phyloP scores from a whole-genome alignment of 495 filamentous ascomycete species.

The Xylaria sp. region DNA sequence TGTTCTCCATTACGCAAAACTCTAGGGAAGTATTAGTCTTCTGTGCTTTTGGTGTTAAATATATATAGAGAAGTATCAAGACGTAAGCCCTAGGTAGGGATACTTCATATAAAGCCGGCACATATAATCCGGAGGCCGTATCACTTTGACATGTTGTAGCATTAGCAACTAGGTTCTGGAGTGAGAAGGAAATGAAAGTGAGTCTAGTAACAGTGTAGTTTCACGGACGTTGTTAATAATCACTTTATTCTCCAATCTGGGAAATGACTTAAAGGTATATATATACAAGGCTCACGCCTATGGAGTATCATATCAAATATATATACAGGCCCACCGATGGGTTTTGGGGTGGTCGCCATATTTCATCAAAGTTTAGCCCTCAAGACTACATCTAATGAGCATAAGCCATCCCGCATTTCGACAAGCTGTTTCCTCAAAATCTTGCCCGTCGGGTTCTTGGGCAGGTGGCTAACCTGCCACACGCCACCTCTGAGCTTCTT shows the following conservation, averaged over 20 bases:
- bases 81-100: too few species aligned
- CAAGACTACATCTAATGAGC: constrained; percentile 25
- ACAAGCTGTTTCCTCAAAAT: constrained; percentile 43
- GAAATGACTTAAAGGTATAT: not conserved
- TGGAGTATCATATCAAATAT: not conserved
- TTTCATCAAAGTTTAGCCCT: constrained; percentile 32
- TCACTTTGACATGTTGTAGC: too few species aligned
- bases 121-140: too few species aligned
- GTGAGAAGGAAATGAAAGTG: not conserved
- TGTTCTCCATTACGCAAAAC: not conserved
- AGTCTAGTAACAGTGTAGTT: not conserved
- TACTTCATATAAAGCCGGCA: too few species aligned
- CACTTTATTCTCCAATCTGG: not conserved
- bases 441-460: constrained; percentile 48
- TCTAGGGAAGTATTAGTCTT: not conserved
- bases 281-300: not conserved
- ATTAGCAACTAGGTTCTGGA: too few species aligned
- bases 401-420: constrained; percentile 35
- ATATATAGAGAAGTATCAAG: too few species aligned
- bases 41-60: too few species aligned
- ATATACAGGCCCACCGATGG: not conserved
- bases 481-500: constrained; percentile 50
- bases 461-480: constrained; percentile 40
- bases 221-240: not conserved
- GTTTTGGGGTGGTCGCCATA: too few species aligned